Base-by-base conservation (phyloP, 345 rosid species). In the Tarenaya hassleriana region DNA sequence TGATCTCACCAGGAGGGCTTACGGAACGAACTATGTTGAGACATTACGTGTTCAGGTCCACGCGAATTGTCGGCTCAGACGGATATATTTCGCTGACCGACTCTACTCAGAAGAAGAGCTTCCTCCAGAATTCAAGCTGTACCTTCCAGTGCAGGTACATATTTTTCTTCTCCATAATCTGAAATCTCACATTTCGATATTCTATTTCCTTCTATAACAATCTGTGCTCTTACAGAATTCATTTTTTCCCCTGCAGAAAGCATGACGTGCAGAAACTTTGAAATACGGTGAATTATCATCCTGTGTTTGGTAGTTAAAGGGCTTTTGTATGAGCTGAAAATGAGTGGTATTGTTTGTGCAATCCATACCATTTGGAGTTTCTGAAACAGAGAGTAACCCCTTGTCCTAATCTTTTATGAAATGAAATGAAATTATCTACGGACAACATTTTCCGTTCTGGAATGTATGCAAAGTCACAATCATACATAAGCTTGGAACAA, bases 41-140 rank as follows among this genome's bases (percentile, higher is more conserved):
- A 92, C 98, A 9, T 63, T 88, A 61, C 73, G 95, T 41, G 95
- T 92, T 73, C 98, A 88, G 84, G 78, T 92, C 61, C 98, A 92
- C 65, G 96, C 95, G 41, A 88, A 85, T 61, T 92, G 96, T 69
- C 91, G 91, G 9, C 76, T 88, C 16, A 75, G 96, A 60, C 77
- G 96, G 67, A 81, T 92, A 63, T 92, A 88, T 65, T 92, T 92
- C 71, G 78, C 98, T 1, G 95, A 85, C 41, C 90, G 94, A 42
- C 75, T 92, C 43, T 92, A 92, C 77, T 85, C 95, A 0, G 98
- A 92, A 50, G 98, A 88, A 74, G 98, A 92, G 69, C 95, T 92
- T 50, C 98, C 98, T 10, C 97, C 97, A 0, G 98, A 92, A 58
- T 92, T 92, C 47, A 92, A 83, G 60, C 79, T 92, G 7, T 88